A percentile compares a stretch with the other conserved stretches of the same genome.
Conservation (phyloP, 139 green algal species). For the Dunaliella primolecta region DNA sequence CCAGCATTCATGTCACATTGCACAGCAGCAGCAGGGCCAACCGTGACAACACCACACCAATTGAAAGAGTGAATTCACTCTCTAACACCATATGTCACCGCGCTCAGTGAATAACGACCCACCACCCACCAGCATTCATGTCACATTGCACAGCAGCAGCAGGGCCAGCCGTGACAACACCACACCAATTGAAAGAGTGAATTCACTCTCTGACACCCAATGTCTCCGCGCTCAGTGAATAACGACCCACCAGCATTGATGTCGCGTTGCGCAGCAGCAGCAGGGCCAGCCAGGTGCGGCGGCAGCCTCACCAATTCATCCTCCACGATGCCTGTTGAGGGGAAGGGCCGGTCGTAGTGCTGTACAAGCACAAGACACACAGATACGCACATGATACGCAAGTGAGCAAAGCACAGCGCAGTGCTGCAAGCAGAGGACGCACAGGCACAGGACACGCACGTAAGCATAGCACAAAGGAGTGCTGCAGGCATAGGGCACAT, state of each 20-base stretch:
- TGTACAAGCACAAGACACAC: neutral
- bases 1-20: neutral
- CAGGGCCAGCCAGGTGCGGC: neutral
- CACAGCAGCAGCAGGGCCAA: no score
- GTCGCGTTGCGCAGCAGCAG: neutral
- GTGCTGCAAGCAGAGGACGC: no score
- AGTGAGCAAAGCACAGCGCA: no score
- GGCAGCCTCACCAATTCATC: neutral
- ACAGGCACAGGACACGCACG: no score
- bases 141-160: neutral
- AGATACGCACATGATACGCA: no score
- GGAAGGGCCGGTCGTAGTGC: slow-evolving; percentile 41
- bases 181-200: neutral
- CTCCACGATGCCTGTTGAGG: slow-evolving; percentile 12
- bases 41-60: neutral
- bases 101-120: no score
- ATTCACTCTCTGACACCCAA: neutral
- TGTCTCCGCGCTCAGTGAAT: neutral
- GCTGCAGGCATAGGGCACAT: no score
- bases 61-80: neutral
- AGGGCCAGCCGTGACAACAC: neutral
- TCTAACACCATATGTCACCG: neutral
- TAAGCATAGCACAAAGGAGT: no score
- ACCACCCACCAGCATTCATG: neutral
- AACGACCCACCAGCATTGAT: neutral